Evolutionary conservation across 2,329 filamentous ascomycete species (phyloP), one percentile per base, ranked within the genome.

Genomic region (Aureobasidium sp.): DNA sequence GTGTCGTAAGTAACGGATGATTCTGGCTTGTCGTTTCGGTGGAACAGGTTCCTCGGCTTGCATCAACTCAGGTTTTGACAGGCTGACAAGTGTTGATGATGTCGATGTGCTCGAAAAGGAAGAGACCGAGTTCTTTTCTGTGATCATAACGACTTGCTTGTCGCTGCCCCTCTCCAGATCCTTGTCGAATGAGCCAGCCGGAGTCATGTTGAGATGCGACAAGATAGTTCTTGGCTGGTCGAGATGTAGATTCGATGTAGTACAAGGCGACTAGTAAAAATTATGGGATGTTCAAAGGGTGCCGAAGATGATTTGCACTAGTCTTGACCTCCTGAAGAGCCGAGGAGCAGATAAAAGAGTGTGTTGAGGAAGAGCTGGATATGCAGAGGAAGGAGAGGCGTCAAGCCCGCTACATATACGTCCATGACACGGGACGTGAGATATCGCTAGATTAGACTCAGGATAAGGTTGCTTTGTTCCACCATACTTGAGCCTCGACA

Each of bases 1-100:
- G 67, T 67, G 67, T 45, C 67, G 65, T 1, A 67, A 43, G 50
- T 65, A 60, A 37, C 58, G 47, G 9, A 60, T 23, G 21, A 54
- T 19, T 11, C 49, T 49, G n/a, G 33, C 27, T 35, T 46, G 65
- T 37, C 61, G 53, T 15, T 64, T 60, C 25, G 55, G 53, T 6
- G 40, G 53, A n/a, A 57, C 33, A 17, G 29, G 5, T 15, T 46
- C 31, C 23, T 49, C 43, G 9, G 23, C 3, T 37, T 35, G 25
- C n/a, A 9, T 46, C 13, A n/a, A 57, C n/a, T 46, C 23, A 1
- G 53, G 27, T 6, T 31, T 23, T 7, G 53, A 25, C 13, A 35
- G 19, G 15, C 19, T 27, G 29, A 46, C 38, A n/a, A 21, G 17
- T 35, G 53, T 57, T 9, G 40, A 45, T 37, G 40, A 45, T 25